Conservation (phyloP, 495 filamentous ascomycete genomes). For the Xylaria intraflava region DNA sequence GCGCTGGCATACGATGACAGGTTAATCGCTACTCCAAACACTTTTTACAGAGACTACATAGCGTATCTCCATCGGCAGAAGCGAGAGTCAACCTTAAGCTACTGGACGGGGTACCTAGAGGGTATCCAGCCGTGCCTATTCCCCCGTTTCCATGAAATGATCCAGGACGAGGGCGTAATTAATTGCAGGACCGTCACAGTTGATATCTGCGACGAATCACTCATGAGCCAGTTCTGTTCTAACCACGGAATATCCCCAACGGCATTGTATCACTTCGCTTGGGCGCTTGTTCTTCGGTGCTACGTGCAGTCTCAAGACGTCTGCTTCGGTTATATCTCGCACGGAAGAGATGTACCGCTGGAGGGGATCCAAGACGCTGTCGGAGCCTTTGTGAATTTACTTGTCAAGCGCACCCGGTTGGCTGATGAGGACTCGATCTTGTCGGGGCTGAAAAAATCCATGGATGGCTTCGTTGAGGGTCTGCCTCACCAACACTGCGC, state of each 20-base stretch:
- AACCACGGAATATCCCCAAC: slow-evolving; percentile 14
- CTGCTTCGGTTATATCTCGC: slow-evolving; percentile 45
- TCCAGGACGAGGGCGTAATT: too few relatives aligned
- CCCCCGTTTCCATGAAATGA: slow-evolving; percentile 19
- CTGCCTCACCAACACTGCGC: too few relatives aligned
- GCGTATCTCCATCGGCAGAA: not conserved
- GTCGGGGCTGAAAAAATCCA: too few relatives aligned
- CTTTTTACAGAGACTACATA: not conserved
- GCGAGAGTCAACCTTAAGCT: not conserved
- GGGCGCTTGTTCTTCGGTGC: slow-evolving; percentile 49
- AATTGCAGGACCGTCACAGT: too few relatives aligned
- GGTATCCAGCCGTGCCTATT: slow-evolving; percentile 26
- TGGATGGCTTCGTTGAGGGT: too few relatives aligned
- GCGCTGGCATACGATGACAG: not conserved
- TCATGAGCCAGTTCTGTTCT: slow-evolving; percentile 8
- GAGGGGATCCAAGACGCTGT: slow-evolving; percentile 15
- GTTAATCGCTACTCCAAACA: not conserved
- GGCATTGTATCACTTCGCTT: slow-evolving; percentile 38
- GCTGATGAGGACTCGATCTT: too few relatives aligned
- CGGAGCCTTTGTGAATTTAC: slow-evolving; percentile 26
- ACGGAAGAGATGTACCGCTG: slow-evolving; percentile 16
- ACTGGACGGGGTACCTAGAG: slow-evolving; percentile 19
- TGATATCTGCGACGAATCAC: not conserved
- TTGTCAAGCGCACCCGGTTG: too few relatives aligned
- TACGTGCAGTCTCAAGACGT: slow-evolving; percentile 49